Conservation (phyloP, 495 filamentous ascomycete species). For the Penicillium herquei region DNA sequence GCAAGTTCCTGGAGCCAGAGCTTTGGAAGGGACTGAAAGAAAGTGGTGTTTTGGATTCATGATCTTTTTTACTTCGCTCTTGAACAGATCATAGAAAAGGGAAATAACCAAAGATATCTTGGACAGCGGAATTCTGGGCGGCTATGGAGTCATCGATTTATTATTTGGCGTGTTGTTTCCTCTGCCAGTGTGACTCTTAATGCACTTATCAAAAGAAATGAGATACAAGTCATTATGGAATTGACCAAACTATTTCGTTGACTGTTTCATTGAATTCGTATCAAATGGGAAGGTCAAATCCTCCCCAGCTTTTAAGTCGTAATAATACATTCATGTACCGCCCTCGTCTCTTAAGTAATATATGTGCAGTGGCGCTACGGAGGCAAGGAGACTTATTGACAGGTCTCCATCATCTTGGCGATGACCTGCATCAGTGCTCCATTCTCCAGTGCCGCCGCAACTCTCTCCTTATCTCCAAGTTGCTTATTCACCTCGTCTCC, state of each 20-base stretch:
- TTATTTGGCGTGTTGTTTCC: not conserved
- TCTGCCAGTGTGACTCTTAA: constrained; percentile 15
- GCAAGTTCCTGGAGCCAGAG: constrained; percentile 93
- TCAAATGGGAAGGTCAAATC: not conserved
- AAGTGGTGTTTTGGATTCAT: constrained; percentile 80
- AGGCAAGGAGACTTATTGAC: constrained; percentile 37
- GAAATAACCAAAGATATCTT: constrained; percentile 4
- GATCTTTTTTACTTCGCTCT: constrained; percentile 10
- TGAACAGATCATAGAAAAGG: not conserved
- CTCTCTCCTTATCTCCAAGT: constrained; percentile 91
- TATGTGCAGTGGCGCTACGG: not conserved
- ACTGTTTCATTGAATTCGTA: not conserved
- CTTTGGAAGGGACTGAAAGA: constrained; percentile 85
- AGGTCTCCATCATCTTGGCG: constrained; percentile 90
- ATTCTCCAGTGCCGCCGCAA: constrained; percentile 93
- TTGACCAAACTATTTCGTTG: not conserved
- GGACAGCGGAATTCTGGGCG: constrained; percentile 6
- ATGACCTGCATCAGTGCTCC: constrained; percentile 82
- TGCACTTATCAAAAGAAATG: constrained; percentile 10
- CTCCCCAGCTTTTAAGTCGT: not conserved
- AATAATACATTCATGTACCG: not conserved
- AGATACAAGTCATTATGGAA: not conserved
- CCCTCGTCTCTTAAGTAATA: not conserved
- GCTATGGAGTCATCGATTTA: constrained; percentile 11
- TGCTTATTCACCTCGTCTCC: constrained; percentile 96